Percentiles rank a stretch among this genome's conserved stretches.
Conservation (phyloP, 1,284 basidiomycete genomes). For the Butyriboletus appendiculatus region DNA sequence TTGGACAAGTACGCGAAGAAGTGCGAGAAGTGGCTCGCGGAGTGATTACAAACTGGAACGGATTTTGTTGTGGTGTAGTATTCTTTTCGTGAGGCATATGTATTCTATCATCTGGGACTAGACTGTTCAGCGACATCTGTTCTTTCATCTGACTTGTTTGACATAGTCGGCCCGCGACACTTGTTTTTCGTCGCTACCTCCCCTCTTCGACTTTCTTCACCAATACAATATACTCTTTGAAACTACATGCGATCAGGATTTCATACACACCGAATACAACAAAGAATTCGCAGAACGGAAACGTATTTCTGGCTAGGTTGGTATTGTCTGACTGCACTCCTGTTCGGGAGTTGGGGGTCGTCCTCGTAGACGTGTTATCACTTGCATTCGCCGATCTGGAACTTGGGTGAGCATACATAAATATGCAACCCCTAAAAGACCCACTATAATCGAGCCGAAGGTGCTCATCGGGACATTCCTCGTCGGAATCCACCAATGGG, state of each 20-base stretch:
- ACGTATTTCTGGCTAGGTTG: constrained; percentile 10
- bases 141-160: constrained; percentile 27
- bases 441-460: constrained; percentile 65
- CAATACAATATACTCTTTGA: constrained; percentile 29
- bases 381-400: constrained; percentile 54
- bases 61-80: constrained; percentile 31
- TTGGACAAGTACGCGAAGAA: constrained; percentile 93
- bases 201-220: constrained; percentile 18
- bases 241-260: background rate
- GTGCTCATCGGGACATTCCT: constrained; percentile 64
- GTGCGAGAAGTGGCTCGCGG: constrained; percentile 85
- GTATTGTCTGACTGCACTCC: constrained; percentile 16
- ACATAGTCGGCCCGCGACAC: constrained; percentile 12
- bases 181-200: constrained; percentile 13
- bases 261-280: constrained; percentile 7
- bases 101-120: constrained; percentile 45
- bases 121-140: constrained; percentile 34
- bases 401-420: constrained; percentile 10
- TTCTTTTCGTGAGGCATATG: constrained; percentile 34
- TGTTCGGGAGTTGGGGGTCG: constrained; percentile 49
- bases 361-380: constrained; percentile 56
- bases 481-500: constrained; percentile 70
- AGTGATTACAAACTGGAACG: constrained; percentile 43
- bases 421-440: constrained; percentile 22
- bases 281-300: background rate